Evolutionary conservation across 2,329 filamentous ascomycete genomes (phyloP), one percentile per base, ranked within the genome.

Genomic region (Epichloe typhina): DNA sequence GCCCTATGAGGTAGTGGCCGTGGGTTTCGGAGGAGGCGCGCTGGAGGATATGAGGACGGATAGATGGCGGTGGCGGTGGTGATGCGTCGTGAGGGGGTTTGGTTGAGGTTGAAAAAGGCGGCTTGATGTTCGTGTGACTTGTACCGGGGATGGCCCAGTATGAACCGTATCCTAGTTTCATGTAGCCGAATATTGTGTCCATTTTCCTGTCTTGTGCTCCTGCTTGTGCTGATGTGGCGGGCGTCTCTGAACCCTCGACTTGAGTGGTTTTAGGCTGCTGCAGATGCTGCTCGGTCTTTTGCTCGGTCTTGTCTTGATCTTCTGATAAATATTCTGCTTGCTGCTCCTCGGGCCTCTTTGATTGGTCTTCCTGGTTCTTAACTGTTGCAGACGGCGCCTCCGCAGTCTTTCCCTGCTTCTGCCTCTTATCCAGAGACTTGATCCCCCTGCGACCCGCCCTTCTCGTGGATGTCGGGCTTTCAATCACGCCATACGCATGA

Each of bases 401-500:
- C 13, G 44, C 15, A 15, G 47, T 44, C n/a, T 49, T 51, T 4
- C 31, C 48, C 21, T 50, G 45, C 19, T 48, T 35, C 23, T 26
- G 12, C 11, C 37, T 48, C 6, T 36, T 54, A 19, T 50, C 50
- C 5, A 45, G 36, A 26, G 52, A 51, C 39, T 57, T 57, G 44
- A 51, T 50, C 2, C 52, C 62, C 62, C 68, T 66, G 50, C 60
- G 66, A 23, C 56, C 63, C 55, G 69, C 66, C 46, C 75, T 73
- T 35, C 84, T 77, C 53, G 76, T 75, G 1, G 86, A 83, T 2
- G 77, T 79, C 13, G 88, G 86, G 56, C 88, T 89, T 37, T 94
- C 85, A 49, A 79, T 78, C 6, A 96, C 79, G 4, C 90, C 91
- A 63, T 95, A 97, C 2, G 91, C 83, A 60, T 86, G 77, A 49